Base-by-base conservation (phyloP, 2,329 filamentous ascomycete genomes). In the Dactylellina cionopaga region DNA sequence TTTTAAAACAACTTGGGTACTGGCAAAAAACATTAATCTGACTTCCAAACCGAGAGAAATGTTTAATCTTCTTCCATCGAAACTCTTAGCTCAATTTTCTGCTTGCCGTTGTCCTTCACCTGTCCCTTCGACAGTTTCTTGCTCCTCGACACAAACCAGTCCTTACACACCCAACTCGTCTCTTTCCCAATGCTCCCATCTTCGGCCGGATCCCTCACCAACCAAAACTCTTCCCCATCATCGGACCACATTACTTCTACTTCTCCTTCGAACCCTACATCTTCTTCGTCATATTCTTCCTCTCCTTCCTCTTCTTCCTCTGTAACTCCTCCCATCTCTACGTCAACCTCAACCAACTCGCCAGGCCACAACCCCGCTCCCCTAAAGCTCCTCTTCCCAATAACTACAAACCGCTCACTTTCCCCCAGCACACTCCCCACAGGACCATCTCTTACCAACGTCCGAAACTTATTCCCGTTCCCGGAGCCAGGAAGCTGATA, bases 231-330 rank as follows among this genome's bases (percentile, higher is more conserved):
- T 3, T 77, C 78, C 5, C 79, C 80, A 29, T 82, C 82, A 44
- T 85, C 84, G 46, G 85, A 84, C 5, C 88, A 82, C 17, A 88
- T 75, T 77, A 86, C 83, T 41, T 83, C 82, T 51, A 89, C 70
- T 19, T 74, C 70, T 11, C 63, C 70, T 24, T 73, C 69, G 2
- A 66, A 37, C 29, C 56, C 37, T 1, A 44, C 52, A 13, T 73
- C 69, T 5, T 59, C 62, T 2, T 59, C 43, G 25, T 54, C 64
- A 6, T 63, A 35, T 17, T 55, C 47, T 6, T 55, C 44, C 15
- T 60, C 24, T 5, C 9, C 55, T 11, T 15, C 52, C 11, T 58
- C 59, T 27, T 46, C 44, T 19, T 47, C 27, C 19, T 29, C 69
- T 3, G 24, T 33, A 39, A 29, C 60, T 11, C 19, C 52, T 17